A percentile compares a stretch with the other conserved stretches of the same genome.
These are phyloP conservation scores for Salvia rosmarinus DNA, from an alignment of 257 asterid genomes.

Conservation along the genomic window DNA sequence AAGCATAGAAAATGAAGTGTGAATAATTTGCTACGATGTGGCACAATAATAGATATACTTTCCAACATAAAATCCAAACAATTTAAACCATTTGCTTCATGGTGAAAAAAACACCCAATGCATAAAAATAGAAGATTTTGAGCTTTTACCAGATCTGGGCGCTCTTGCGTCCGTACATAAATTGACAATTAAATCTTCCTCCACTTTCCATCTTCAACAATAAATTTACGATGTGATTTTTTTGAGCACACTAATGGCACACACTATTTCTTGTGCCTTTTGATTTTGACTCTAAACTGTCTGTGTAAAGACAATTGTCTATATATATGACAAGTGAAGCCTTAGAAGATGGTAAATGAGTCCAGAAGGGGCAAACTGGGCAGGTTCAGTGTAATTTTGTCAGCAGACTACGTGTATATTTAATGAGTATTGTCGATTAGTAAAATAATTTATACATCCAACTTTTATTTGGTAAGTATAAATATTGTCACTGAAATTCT, in stretches of 20 bases:
- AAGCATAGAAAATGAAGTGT: neutral
- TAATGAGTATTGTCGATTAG: neutral
- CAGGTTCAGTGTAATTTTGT: neutral
- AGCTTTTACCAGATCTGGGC: constrained; percentile 27
- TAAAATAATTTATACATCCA: neutral
- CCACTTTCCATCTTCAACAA: constrained; percentile 34
- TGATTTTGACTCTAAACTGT: neutral
- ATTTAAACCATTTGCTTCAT: neutral
- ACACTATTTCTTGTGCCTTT: neutral
- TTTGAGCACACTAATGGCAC: constrained; percentile 5
- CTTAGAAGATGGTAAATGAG: neutral
- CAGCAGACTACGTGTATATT: neutral
- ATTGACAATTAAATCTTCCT: neutral
- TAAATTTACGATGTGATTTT: neutral
- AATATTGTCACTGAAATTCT: neutral
- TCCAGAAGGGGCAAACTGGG: constrained; percentile 19
- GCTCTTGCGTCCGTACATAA: neutral
- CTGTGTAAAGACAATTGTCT: constrained; percentile 3
- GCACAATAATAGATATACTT: neutral
- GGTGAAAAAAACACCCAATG: neutral
- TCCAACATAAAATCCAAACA: neutral
- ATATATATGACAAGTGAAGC: constrained; percentile 25
- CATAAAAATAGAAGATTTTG: neutral
- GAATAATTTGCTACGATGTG: neutral
- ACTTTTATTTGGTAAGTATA: constrained; percentile 22